phyloP scores from a whole-genome alignment of 1,284 basidiomycete species.

The Lignosus rhinocerotis region DNA sequence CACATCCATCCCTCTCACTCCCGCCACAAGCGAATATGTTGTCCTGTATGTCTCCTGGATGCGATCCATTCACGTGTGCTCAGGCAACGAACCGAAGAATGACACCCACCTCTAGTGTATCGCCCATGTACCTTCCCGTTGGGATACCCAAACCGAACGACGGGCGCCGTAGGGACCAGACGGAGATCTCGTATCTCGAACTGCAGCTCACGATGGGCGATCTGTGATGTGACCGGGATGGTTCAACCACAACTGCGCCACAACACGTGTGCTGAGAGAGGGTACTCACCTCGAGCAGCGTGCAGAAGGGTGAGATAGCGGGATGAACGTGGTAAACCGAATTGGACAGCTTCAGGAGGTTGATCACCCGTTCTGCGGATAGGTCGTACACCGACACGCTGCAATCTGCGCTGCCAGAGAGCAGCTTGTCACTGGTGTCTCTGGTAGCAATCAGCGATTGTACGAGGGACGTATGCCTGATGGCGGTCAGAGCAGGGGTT shows the following conservation, averaged over 20 bases:
- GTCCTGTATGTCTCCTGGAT: conserved; percentile 32
- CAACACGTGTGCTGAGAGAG: no score
- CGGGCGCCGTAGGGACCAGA: conserved; percentile 34
- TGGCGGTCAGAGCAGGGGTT: conserved; percentile 35
- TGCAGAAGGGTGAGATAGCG: conserved; percentile 39
- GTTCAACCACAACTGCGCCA: no score
- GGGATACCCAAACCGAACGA: conserved; percentile 47
- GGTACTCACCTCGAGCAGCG: conserved; percentile 43
- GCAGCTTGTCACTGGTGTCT: conserved; percentile 48
- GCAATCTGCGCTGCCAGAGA: conserved; percentile 50
- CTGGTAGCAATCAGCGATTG: conserved; percentile 44
- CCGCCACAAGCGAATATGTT: conserved; percentile 44
- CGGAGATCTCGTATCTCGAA: conserved; percentile 53
- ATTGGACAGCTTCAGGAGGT: conserved; percentile 44
- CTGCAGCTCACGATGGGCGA: conserved; percentile 52
- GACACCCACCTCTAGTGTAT: conserved; percentile 42
- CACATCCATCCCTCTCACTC: conserved; percentile 38
- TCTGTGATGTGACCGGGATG: conserved; percentile 29
- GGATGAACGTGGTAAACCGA: conserved; percentile 45
- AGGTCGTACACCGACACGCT: conserved; percentile 48
- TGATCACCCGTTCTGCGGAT: conserved; percentile 42
- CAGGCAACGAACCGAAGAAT: not conserved
- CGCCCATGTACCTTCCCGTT: conserved; percentile 41
- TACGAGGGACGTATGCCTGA: conserved; percentile 45
- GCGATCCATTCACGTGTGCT: not conserved